Evolutionary conservation across 441 rosid species (phyloP), one percentile per base, ranked within the genome.

Genomic region (Brassica hybrid): DNA sequence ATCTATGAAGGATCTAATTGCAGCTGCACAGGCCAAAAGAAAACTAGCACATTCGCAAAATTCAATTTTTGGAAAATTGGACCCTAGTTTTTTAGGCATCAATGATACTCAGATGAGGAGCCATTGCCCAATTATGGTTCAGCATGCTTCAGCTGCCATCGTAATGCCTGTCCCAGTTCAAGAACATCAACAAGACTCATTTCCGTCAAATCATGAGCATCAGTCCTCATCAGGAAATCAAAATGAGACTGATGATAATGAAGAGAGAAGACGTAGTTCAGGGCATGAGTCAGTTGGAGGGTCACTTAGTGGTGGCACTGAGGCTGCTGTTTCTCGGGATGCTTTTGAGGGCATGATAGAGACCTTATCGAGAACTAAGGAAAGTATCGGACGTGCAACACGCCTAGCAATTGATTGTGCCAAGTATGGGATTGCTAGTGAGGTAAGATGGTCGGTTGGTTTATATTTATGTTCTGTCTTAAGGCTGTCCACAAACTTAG

Each of bases 291-390:
- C 85, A 78, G 86, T 83, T 73, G 95, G 91, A 67, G 91, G 90
- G 54, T 91, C 98, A 59, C 83, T 96, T 58, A 93, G 96, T 85
- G 94, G 94, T 83, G 94, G 91, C 70, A 94, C 97, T 74, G 99
- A 96, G 78, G 98, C 97, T 74, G 97, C 94, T 81, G 97, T 94
- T 84, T 90, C 98, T 71, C 97, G 98, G 56, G 99, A 96, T 86
- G 96, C 98, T 80, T 93, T 96, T 87, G 99, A 96, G 88, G 99
- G 98, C 73, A 96, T 96, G 99, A 80, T 94, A 79, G 99, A 94
- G 91, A 96, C 98, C 64, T 86, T 96, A 68, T 96, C 98, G 2
- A 91, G 98, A 88, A 91, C 99, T 32, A 96, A 89, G 81, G 99
- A 96, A 74, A 96, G 99, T 83, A 96, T 96, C 7, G 98, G 98